Percentiles rank a stretch among this genome's conserved stretches.
Evolutionary conservation across 495 filamentous ascomycete genomes (phyloP).

Genomic region (Hyaloscypha variabilis): DNA sequence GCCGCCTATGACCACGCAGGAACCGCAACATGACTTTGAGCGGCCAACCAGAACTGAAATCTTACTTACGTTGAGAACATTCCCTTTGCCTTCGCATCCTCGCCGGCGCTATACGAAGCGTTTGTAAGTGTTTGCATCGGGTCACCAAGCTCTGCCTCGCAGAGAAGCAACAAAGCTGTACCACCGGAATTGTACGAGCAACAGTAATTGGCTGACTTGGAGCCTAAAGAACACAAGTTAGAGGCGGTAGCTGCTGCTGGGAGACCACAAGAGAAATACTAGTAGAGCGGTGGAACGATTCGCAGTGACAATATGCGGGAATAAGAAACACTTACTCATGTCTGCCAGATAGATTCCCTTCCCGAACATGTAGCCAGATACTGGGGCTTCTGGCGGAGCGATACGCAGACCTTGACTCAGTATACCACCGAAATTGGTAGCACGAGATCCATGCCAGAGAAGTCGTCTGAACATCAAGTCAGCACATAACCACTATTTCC

Average conservation of each 20-base stretch:
- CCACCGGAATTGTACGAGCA: constrained; percentile 45
- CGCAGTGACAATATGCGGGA: no score
- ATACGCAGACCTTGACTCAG: constrained; percentile 84
- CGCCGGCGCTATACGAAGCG: constrained; percentile 61
- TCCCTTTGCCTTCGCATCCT: constrained; percentile 59
- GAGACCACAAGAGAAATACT: no score
- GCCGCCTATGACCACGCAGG: no score
- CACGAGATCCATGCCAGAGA: constrained; percentile 82
- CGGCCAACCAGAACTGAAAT: not conserved
- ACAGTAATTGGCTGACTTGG: constrained; percentile 82
- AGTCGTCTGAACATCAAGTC: no score
- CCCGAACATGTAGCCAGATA: constrained; percentile 77
- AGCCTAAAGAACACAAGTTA: not conserved
- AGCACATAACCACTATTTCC: no score
- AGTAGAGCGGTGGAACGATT: no score
- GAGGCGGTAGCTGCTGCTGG: not conserved
- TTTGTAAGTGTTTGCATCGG: constrained; percentile 62
- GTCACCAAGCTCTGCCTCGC: constrained; percentile 76
- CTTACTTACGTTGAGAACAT: constrained; percentile 57
- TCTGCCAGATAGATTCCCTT: constrained; percentile 93
- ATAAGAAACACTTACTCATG: constrained; percentile 44
- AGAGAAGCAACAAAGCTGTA: constrained; percentile 65
- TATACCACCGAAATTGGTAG: constrained; percentile 82
- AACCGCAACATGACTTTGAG: no score
- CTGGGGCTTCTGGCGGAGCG: constrained; percentile 81